phyloP scores from a whole-genome alignment of 2,329 filamentous ascomycete species.

The Coniochaeta hoffmannii region DNA sequence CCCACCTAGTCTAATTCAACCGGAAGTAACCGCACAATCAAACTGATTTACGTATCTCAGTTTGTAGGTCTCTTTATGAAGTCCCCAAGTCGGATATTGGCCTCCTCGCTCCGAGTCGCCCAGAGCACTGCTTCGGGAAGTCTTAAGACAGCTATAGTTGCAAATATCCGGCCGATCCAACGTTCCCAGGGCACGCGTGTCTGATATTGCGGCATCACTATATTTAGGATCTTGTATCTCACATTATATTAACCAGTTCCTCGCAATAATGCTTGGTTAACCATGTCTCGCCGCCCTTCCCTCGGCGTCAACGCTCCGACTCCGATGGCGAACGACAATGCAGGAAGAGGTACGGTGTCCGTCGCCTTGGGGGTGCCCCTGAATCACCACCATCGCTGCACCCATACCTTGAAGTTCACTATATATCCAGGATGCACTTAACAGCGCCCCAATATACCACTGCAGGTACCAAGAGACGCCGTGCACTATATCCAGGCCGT shows the following conservation, averaged over 20 bases:
- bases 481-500: not conserved
- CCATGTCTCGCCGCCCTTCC: not conserved
- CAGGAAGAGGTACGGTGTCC: not conserved
- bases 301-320: not conserved
- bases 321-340: not conserved
- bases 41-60: not conserved
- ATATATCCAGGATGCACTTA: not conserved
- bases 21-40: not conserved
- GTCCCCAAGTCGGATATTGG: not conserved
- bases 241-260: not conserved
- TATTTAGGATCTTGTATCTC: not conserved
- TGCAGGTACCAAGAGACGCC: slow-evolving; percentile 1
- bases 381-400: not conserved
- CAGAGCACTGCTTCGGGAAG: not conserved
- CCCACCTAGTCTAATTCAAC: too few species aligned
- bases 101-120: not conserved
- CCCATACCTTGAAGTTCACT: not conserved
- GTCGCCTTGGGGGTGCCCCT: not conserved
- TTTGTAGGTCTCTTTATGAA: not conserved
- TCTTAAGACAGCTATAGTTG: not conserved
- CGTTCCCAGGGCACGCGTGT: not conserved
- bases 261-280: not conserved
- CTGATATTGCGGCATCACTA: not conserved
- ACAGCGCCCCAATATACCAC: not conserved
- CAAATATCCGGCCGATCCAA: not conserved